These are phyloP conservation scores for Trypanosoma boissoni DNA, from an alignment of 208 protist genomes.

Conservation along the genomic window DNA sequence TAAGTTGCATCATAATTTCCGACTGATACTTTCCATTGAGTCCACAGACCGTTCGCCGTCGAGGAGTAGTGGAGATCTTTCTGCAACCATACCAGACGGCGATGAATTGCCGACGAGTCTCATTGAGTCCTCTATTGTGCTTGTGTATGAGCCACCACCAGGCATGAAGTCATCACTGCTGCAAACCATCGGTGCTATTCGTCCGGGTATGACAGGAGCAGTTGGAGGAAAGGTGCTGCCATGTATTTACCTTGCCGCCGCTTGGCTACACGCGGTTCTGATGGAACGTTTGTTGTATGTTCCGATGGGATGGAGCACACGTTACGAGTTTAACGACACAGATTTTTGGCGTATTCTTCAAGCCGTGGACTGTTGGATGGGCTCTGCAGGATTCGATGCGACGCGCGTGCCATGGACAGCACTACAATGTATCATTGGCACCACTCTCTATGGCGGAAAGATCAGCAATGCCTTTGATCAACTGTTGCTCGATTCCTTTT, in stretches of 20 bases:
- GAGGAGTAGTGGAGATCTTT: conserved; percentile 11
- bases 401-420: conserved; percentile 94
- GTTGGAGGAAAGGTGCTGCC: conserved; percentile 35
- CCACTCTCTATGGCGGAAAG: conserved; percentile 96
- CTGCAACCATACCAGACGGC: neutral
- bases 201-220: neutral
- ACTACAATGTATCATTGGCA: conserved; percentile 88
- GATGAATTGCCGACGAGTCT: conserved; percentile 71
- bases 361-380: conserved; percentile 92
- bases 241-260: conserved; percentile 96
- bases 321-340: conserved; percentile 98
- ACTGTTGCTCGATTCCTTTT: conserved; percentile 91
- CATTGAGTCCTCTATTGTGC: conserved; percentile 68
- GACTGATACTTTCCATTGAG: conserved; percentile 97
- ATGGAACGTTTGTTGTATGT: conserved; percentile 95
- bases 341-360: conserved; percentile 94
- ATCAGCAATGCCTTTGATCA: conserved; percentile 98
- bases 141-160: conserved; percentile 95
- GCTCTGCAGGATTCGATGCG: conserved; percentile 22
- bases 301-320: conserved; percentile 97
- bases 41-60: too few species aligned
- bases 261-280: conserved; percentile 97
- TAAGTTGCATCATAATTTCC: conserved; percentile 83
- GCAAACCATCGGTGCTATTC: conserved; percentile 72
- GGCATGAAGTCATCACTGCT: conserved; percentile 94